Conservation (phyloP, 768 basidiomycete species). For the Boletus fagicola region DNA sequence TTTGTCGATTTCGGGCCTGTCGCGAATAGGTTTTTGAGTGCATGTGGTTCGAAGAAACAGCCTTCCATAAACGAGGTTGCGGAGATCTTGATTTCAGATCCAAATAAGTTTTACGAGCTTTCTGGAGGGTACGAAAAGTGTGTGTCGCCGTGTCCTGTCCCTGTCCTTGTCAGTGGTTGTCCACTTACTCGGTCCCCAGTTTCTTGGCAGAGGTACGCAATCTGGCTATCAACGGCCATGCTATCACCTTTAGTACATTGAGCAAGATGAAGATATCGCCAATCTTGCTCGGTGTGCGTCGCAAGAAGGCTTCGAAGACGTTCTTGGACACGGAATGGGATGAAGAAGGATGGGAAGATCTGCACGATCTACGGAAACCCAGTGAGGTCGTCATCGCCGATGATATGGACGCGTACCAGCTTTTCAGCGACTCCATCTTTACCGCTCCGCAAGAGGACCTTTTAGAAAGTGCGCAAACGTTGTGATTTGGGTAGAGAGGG, state of each 20-base stretch:
- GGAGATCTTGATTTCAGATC: constrained; percentile 64
- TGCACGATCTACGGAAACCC: constrained; percentile 70
- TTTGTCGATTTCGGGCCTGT: constrained; percentile 85
- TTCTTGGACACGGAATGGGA: constrained; percentile 36
- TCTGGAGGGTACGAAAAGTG: constrained; percentile 71
- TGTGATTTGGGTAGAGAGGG: neutral
- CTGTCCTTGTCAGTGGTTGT: neutral
- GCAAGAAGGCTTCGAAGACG: constrained; percentile 39
- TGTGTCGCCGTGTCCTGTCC: constrained; percentile 27
- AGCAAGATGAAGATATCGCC: constrained; percentile 66
- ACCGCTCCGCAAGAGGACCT: constrained; percentile 87
- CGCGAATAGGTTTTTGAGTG: constrained; percentile 81
- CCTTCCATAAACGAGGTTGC: constrained; percentile 85
- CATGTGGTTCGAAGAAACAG: constrained; percentile 84
- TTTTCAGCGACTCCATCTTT: constrained; percentile 75
- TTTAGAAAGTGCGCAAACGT: constrained; percentile 61
- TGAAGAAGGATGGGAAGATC: constrained; percentile 72
- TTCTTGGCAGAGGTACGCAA: constrained; percentile 82
- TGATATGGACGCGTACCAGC: constrained; percentile 75
- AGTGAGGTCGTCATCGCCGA: constrained; percentile 80
- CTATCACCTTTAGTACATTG: constrained; percentile 47
- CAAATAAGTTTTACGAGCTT: constrained; percentile 66
- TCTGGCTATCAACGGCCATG: constrained; percentile 69
- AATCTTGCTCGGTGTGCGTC: constrained; percentile 72
- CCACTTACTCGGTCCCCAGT: constrained; percentile 37